Evolutionary conservation across 169 alveolate species (phyloP).

Genomic region (Plasmodium falciparum): DNA sequence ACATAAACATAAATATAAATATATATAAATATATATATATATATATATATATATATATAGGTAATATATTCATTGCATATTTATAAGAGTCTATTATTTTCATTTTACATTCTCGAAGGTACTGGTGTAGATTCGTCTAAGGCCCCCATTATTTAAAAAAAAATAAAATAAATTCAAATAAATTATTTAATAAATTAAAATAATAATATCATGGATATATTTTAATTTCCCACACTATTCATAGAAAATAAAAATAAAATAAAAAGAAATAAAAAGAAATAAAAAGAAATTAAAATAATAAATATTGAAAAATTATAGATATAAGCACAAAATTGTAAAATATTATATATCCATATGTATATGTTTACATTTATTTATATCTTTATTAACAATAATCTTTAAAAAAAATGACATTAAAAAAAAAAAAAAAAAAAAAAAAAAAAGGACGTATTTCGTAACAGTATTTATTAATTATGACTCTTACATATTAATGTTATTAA

Average conservation of each 20-base stretch:
- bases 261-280: too few relatives aligned
- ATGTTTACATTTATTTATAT: too few relatives aligned
- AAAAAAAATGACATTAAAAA: slow-evolving; percentile 10
- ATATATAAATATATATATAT: slow-evolving; percentile 1
- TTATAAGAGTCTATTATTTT: background rate
- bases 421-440: slow-evolving; percentile 45
- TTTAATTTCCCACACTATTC: slow-evolving; percentile 10
- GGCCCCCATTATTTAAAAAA: slow-evolving; percentile 69
- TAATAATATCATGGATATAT: background rate
- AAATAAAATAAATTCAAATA: background rate
- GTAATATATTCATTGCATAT: background rate
- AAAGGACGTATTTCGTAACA: too few relatives aligned
- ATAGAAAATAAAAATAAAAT: slow-evolving; percentile 14
- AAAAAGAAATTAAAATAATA: background rate
- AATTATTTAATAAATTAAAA: slow-evolving; percentile 8
- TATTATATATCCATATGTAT: too few relatives aligned
- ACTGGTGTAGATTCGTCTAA: slow-evolving; percentile 77
- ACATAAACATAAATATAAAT: background rate
- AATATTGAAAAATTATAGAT: background rate
- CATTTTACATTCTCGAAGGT: slow-evolving; percentile 69
- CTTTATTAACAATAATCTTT: too few relatives aligned
- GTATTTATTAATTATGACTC: too few relatives aligned
- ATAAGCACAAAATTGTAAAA: too few relatives aligned
- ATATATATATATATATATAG: background rate
- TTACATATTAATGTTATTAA: too few relatives aligned